These are phyloP conservation scores for Fomitopsis schrenkii DNA, from an alignment of 1,284 basidiomycete genomes.

Conservation along the genomic window DNA sequence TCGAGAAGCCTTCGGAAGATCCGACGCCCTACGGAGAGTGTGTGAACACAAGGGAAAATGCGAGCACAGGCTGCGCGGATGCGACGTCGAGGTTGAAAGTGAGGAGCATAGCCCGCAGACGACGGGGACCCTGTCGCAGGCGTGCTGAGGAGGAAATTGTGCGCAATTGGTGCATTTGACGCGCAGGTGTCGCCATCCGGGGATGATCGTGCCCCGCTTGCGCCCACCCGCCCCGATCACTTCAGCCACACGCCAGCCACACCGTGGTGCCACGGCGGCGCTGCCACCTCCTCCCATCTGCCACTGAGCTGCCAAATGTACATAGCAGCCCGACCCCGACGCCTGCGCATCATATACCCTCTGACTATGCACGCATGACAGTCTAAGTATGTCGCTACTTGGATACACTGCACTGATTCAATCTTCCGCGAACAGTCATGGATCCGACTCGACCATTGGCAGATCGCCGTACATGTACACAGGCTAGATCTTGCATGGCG, in stretches of 20 bases:
- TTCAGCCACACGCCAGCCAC: background rate
- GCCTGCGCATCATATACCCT: background rate
- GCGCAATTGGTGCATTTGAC: background rate
- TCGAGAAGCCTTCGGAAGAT: background rate
- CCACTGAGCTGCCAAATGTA: background rate
- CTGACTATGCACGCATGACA: background rate
- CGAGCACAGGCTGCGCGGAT: background rate
- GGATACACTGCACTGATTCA: background rate
- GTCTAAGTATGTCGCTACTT: background rate
- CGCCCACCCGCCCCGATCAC: background rate
- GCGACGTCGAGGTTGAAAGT: background rate
- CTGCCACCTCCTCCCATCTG: background rate
- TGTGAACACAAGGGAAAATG: background rate
- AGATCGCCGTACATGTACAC: too few relatives aligned
- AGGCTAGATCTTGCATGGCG: too few relatives aligned
- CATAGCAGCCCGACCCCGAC: background rate
- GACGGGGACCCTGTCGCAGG: background rate
- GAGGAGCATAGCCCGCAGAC: background rate
- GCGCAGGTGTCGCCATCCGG: background rate
- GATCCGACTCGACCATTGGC: too few relatives aligned
- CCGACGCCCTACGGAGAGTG: background rate
- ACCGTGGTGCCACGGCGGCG: too few relatives aligned
- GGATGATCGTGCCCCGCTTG: background rate
- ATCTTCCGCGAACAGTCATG: background rate
- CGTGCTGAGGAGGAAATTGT: background rate